A percentile compares a stretch with the other conserved stretches of the same genome.
These are phyloP conservation scores for Plasmodium sp. DNA, from an alignment of 169 alveolate genomes.

Conservation along the genomic window DNA sequence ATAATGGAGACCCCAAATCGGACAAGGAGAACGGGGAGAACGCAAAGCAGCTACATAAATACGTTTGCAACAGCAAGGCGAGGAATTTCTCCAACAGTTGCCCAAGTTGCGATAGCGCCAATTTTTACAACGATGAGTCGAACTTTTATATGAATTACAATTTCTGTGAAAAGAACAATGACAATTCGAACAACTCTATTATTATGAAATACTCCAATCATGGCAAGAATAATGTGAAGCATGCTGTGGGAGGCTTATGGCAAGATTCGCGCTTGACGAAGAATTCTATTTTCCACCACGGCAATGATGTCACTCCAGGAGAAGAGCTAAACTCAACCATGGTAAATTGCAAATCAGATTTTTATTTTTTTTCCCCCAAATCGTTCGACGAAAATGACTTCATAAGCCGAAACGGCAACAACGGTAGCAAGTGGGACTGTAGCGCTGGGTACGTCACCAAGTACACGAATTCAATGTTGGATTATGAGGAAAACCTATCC, in stretches of 20 bases:
- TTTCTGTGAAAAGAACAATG: conserved; percentile 26
- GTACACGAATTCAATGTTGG: conserved; percentile 24
- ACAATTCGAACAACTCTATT: conserved; percentile 8
- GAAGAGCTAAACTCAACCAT: conserved; percentile 41
- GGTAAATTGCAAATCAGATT: conserved; percentile 20
- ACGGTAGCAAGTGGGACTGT: conserved; percentile 19
- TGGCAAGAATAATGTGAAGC: conserved; percentile 2
- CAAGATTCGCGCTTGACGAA: background rate
- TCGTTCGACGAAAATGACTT: conserved; percentile 52
- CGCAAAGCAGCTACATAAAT: background rate
- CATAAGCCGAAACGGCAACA: background rate
- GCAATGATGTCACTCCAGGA: background rate
- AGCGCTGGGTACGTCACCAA: conserved; percentile 6
- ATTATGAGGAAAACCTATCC: conserved; percentile 44
- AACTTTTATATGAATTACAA: conserved; percentile 34
- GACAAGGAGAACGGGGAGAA: conserved; percentile 3
- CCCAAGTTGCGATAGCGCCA: conserved; percentile 44
- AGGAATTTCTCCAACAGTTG: conserved; percentile 57
- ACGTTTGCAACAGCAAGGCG: conserved; percentile 2
- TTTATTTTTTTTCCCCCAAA: conserved; percentile 25
- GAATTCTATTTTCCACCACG: conserved; percentile 16
- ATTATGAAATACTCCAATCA: background rate
- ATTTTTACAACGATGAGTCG: conserved; percentile 50
- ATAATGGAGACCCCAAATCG: conserved; percentile 22
- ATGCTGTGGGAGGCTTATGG: conserved; percentile 11